Conservation (phyloP, 495 filamentous ascomycete genomes). For the Mytilinidion resinicola region DNA sequence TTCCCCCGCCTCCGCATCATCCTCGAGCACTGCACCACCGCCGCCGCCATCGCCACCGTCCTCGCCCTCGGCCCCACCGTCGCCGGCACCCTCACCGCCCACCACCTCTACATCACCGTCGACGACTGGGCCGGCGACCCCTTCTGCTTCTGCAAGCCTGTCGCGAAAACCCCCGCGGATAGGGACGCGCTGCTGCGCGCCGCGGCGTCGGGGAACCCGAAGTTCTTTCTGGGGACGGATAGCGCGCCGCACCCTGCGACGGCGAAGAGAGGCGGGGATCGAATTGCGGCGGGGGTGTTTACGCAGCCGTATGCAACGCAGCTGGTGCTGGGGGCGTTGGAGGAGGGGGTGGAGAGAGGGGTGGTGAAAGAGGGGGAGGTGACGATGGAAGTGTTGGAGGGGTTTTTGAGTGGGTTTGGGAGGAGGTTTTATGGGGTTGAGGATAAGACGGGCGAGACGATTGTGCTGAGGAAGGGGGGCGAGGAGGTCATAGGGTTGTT, state of each 20-base stretch:
- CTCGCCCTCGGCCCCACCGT: slow-evolving; percentile 68
- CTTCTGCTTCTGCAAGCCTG: slow-evolving; percentile 79
- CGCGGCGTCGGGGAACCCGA: slow-evolving; percentile 57
- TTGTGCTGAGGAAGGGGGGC: slow-evolving; percentile 55
- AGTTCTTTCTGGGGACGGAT: slow-evolving; percentile 80
- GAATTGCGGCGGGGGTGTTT: slow-evolving; percentile 78
- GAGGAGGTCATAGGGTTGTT: slow-evolving; percentile 58
- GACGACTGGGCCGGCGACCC: slow-evolving; percentile 71
- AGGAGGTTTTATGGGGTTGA: slow-evolving; percentile 63
- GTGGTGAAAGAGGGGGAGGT: slow-evolving; percentile 59
- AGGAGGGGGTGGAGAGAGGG: slow-evolving; percentile 60
- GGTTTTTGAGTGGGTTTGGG: slow-evolving; percentile 71
- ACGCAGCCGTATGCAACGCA: slow-evolving; percentile 83
- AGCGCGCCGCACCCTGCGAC: slow-evolving; percentile 69
- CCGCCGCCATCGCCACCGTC: slow-evolving; percentile 73
- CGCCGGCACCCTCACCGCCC: slow-evolving; percentile 65
- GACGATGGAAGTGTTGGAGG: slow-evolving; percentile 62
- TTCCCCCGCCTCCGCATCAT: slow-evolving; percentile 82
- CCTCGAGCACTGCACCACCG: slow-evolving; percentile 75
- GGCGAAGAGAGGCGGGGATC: slow-evolving; percentile 59
- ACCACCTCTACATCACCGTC: slow-evolving; percentile 72
- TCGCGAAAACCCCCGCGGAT: slow-evolving; percentile 55
- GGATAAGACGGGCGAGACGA: slow-evolving; percentile 45
- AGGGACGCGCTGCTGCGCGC: slow-evolving; percentile 68
- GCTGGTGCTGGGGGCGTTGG: slow-evolving; percentile 65